Base-by-base conservation (phyloP, 345 rosid species). In the Pseudoturritis turrita region DNA sequence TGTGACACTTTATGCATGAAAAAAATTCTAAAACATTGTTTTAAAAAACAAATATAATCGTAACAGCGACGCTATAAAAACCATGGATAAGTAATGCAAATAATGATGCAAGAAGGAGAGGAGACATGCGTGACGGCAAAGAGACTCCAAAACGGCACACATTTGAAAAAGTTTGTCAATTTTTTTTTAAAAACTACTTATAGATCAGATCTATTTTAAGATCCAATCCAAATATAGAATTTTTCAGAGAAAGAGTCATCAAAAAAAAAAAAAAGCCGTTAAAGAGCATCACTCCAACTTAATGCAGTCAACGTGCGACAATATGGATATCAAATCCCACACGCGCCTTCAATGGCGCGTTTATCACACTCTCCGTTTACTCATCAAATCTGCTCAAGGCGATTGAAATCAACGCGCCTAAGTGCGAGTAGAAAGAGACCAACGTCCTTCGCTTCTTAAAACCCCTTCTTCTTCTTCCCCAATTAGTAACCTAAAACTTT, bases 71-170 rank as follows among this genome's bases (percentile, higher is more conserved):
- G 55, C 56, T 18, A 51, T 15, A 31, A 55, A 10, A 13, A 14
- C 6, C 10, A 19, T 9, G 7, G 52, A 40, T 23, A 60, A 22
- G 49, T 9, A 21, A 14, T 7, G 28, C 19, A 7, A 29, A 25
- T 36, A 36, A 72, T 72, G 63, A 41, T 54, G 70, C 19, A n/a
- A 62, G 63, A 8, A 72, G 17, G 35, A 52, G 62, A 43, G 70
- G 56, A 63, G 63, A 72, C 76, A 72, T 33, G 77, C 70, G 47
- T 63, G 64, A 63, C 77, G 77, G 41, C 63, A 15, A 72, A 72
- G 70, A 72, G 29, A 72, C 70, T 53, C 62, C 37, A 72, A 72
- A 41, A 72, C 55, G 46, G 15, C 54, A 52, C 43, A 49, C 43
- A 61, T 36, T 35, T 47, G 55, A 21, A 13, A 46, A 47, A 6